These are phyloP conservation scores for Pythium dissotocum DNA, from an alignment of 352 stramenopile genomes.

Conservation along the genomic window DNA sequence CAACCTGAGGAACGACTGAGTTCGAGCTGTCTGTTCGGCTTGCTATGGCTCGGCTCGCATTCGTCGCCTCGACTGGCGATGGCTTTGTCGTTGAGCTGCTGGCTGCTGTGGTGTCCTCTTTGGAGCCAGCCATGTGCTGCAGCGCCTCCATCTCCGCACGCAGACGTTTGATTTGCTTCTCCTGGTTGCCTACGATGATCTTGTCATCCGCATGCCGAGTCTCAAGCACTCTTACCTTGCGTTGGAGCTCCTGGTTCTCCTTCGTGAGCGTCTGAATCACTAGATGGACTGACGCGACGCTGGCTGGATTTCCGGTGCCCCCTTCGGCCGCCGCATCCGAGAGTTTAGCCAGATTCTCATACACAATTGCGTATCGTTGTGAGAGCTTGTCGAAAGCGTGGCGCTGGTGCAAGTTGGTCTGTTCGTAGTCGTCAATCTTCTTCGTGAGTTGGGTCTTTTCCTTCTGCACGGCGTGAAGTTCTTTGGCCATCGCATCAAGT, in stretches of 20 bases:
- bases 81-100: background rate
- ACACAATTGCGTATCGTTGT: slow-evolving; percentile 51
- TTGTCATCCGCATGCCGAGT: slow-evolving; percentile 62
- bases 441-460: slow-evolving; percentile 41
- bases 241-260: slow-evolving; percentile 71
- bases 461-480: slow-evolving; percentile 41
- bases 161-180: slow-evolving; percentile 72
- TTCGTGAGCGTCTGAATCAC: slow-evolving; percentile 57
- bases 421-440: slow-evolving; percentile 51
- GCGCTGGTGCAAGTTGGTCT: slow-evolving; percentile 46
- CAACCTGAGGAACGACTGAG: too few species aligned
- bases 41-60: background rate
- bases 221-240: slow-evolving; percentile 65
- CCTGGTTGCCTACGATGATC: slow-evolving; percentile 45
- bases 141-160: slow-evolving; percentile 73
- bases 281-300: slow-evolving; percentile 32
- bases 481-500: slow-evolving; percentile 31
- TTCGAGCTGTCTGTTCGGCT: background rate
- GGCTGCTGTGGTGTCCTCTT: slow-evolving; percentile 10
- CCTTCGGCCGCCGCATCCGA: slow-evolving; percentile 23
- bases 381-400: slow-evolving; percentile 73
- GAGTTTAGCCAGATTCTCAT: slow-evolving; percentile 59
- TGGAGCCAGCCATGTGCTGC: slow-evolving; percentile 66
- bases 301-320: slow-evolving; percentile 20
- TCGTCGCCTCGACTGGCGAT: slow-evolving; percentile 13